Evolutionary conservation across 371 early-diverging fungal species (phyloP).

Genomic region (Actinomortierella ambigua): DNA sequence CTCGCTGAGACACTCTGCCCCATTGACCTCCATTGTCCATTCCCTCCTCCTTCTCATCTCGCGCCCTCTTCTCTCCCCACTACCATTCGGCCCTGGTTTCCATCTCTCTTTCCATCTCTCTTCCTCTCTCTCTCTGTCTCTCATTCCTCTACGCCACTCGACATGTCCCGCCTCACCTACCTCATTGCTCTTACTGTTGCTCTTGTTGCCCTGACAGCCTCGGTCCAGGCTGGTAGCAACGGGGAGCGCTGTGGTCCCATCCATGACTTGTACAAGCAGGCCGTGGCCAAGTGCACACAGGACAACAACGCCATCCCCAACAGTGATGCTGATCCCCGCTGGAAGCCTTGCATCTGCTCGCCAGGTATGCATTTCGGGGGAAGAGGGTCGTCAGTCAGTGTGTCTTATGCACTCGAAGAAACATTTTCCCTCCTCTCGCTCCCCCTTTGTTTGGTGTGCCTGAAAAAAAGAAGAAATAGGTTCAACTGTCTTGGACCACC

Average conservation of each 20-base stretch:
- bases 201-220: conserved; percentile 8
- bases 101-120: no score
- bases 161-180: conserved; percentile 2
- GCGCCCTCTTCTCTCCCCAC: conserved; percentile 2
- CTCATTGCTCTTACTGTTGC: neutral
- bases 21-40: no score
- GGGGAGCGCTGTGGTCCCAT: conserved; percentile 32
- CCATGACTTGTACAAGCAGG: conserved; percentile 19
- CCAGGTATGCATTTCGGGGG: conserved; percentile 6
- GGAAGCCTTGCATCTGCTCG: conserved; percentile 30
- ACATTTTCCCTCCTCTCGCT: neutral
- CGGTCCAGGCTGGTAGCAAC: neutral
- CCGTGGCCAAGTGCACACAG: conserved; percentile 18
- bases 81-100: neutral
- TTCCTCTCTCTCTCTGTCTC: neutral
- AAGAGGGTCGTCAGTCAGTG: neutral
- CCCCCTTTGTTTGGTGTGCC: neutral
- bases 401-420: neutral
- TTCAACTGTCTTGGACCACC: no score
- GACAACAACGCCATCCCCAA: conserved; percentile 17
- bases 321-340: conserved; percentile 23
- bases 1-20: conserved; percentile 7
- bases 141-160: neutral
- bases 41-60: conserved; percentile 7
- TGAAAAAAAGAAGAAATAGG: neutral